Percentiles rank a stretch among this genome's conserved stretches.
Evolutionary conservation across 1,139 yeast genomes (phyloP).

Genomic region (Ogataea hybrid): DNA sequence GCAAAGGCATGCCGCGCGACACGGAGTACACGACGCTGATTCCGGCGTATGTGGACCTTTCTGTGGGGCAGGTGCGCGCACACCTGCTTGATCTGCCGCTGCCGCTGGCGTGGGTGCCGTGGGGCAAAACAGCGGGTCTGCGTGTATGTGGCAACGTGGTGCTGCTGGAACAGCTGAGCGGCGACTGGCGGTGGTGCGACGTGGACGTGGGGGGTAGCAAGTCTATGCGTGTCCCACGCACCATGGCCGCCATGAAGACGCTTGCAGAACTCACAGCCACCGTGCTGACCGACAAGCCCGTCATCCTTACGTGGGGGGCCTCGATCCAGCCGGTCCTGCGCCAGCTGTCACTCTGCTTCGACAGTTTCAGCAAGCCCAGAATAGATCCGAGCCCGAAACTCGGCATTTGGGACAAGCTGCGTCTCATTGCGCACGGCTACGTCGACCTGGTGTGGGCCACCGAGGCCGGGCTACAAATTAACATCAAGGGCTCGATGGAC

Average conservation of each 20-base stretch:
- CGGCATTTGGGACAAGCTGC: constrained; percentile 80
- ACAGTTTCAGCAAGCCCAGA: constrained; percentile 78
- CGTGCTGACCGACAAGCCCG: constrained; percentile 55
- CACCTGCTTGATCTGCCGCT: constrained; percentile 71
- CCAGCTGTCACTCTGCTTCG: constrained; percentile 75
- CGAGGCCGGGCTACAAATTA: constrained; percentile 54
- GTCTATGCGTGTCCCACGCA: constrained; percentile 68
- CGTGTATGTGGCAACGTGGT: constrained; percentile 45
- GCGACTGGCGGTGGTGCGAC: constrained; percentile 48
- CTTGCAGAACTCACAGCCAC: constrained; percentile 60
- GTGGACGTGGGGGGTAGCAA: constrained; percentile 46
- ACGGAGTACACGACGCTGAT: constrained; percentile 65
- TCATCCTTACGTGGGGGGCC: constrained; percentile 83
- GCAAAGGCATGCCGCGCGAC: constrained; percentile 80
- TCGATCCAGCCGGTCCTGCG: constrained; percentile 76
- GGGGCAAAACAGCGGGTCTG: constrained; percentile 32
- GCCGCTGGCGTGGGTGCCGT: constrained; percentile 43
- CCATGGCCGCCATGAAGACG: constrained; percentile 74
- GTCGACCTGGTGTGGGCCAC: constrained; percentile 39
- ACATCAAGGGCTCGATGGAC: constrained; percentile 67
- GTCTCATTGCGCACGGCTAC: constrained; percentile 59
- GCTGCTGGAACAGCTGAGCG: constrained; percentile 51
- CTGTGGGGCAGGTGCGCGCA: constrained; percentile 49
- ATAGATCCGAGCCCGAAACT: constrained; percentile 80
- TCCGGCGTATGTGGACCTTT: constrained; percentile 55